A percentile compares a stretch with the other conserved stretches of the same genome.
These are phyloP conservation scores for Closterium sp. DNA, from an alignment of 139 green algal genomes.

Conservation along the genomic window DNA sequence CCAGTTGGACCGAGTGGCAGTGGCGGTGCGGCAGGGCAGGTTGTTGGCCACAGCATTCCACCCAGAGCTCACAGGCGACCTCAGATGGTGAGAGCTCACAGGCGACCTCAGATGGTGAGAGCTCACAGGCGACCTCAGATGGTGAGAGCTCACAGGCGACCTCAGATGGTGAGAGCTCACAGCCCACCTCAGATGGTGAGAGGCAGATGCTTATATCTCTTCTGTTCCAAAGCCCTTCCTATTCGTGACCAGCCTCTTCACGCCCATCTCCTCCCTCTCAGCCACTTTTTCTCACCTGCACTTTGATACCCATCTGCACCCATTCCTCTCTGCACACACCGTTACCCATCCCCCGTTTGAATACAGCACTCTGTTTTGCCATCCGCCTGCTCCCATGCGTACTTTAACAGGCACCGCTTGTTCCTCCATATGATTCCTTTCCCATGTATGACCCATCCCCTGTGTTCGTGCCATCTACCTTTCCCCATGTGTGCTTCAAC, in stretches of 20 bases:
- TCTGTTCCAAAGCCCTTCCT: no score
- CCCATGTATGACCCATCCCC: no score
- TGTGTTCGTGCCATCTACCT: neutral
- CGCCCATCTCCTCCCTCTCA: no score
- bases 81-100: slow-evolving; percentile 88
- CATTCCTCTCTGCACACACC: neutral
- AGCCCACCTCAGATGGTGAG: no score
- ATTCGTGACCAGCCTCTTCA: no score
- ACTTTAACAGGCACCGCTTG: no score
- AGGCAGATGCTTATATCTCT: no score
- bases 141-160: slow-evolving; percentile 90
- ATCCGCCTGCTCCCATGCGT: no score
- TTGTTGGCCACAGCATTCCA: slow-evolving; percentile 97
- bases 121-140: no score
- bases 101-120: slow-evolving; percentile 76
- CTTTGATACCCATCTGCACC: neutral
- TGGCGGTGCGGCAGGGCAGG: slow-evolving; percentile 80
- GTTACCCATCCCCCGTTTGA: no score
- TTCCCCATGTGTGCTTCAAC: neutral
- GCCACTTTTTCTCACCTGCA: neutral
- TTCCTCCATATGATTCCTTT: no score
- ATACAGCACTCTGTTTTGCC: no score
- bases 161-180: slow-evolving; percentile 88
- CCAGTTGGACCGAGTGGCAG: slow-evolving; percentile 48
- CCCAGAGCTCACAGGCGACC: slow-evolving; percentile 90